A percentile compares a stretch with the other conserved stretches of the same genome.
These are phyloP conservation scores for Pythium phragmitis DNA, from an alignment of 352 stramenopile species.

Conservation along the genomic window DNA sequence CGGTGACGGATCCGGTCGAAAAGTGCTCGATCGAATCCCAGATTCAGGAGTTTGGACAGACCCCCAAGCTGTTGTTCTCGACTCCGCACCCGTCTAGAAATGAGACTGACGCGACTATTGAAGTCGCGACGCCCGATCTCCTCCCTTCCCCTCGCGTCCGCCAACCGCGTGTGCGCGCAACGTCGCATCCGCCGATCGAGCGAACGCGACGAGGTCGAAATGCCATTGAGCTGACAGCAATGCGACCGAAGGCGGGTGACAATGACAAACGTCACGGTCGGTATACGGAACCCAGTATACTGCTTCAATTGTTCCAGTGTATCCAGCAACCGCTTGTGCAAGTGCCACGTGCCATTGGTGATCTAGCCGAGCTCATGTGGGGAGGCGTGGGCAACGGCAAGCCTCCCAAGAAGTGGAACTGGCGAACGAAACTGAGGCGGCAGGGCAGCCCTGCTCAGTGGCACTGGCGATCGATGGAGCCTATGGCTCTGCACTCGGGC, in stretches of 20 bases:
- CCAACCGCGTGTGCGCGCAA: constrained; percentile 20
- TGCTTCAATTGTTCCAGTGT: constrained; percentile 38
- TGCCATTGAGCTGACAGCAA: constrained; percentile 17
- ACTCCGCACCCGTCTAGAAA: constrained; percentile 66
- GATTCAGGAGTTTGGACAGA: constrained; percentile 93
- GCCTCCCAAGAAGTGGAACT: constrained; percentile 53
- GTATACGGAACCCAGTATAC: neutral
- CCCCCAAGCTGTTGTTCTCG: constrained; percentile 74
- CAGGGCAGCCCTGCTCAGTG: constrained; percentile 36
- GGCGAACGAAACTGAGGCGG: constrained; percentile 37
- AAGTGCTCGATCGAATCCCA: constrained; percentile 93
- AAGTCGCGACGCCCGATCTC: constrained; percentile 54
- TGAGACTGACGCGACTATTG: constrained; percentile 49
- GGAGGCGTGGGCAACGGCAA: constrained; percentile 34
- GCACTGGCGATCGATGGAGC: constrained; percentile 52
- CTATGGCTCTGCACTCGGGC: constrained; percentile 43
- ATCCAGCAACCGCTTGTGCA: constrained; percentile 39
- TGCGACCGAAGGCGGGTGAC: constrained; percentile 31
- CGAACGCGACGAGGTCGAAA: constrained; percentile 14
- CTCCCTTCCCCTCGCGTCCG: constrained; percentile 36
- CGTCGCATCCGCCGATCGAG: constrained; percentile 24
- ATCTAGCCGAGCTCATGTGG: constrained; percentile 40
- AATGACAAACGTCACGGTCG: constrained; percentile 22
- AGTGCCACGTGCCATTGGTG: constrained; percentile 35
- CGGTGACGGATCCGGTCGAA: constrained; percentile 88